Conservation (phyloP, 2,329 filamentous ascomycete genomes). For the Penicillium hordei region DNA sequence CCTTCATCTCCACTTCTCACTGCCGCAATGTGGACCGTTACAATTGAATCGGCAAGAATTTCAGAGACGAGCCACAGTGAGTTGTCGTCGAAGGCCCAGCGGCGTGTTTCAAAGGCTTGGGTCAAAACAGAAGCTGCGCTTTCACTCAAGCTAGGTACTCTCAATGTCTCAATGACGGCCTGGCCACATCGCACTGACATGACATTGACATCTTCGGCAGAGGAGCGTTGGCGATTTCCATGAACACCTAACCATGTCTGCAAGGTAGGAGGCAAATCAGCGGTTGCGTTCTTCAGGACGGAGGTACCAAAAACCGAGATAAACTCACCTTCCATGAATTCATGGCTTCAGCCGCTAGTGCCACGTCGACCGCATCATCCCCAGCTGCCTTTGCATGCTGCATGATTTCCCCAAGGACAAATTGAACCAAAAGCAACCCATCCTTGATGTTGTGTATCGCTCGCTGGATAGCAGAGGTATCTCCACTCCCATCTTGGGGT, state of each 20-base stretch:
- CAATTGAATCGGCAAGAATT: conserved; percentile 31
- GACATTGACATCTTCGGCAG: conserved; percentile 10
- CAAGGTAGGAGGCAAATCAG: neutral
- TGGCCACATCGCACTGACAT: conserved; percentile 36
- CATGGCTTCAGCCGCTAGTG: conserved; percentile 36
- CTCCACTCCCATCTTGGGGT: conserved; percentile 15
- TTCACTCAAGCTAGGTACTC: conserved; percentile 20
- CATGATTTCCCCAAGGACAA: conserved; percentile 7
- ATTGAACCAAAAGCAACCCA: conserved; percentile 39
- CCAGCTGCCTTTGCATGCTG: conserved; percentile 30
- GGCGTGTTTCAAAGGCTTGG: conserved; percentile 23
- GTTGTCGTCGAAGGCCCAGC: conserved; percentile 19
- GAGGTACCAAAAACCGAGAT: neutral
- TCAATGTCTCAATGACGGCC: conserved; percentile 33
- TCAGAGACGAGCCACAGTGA: conserved; percentile 10
- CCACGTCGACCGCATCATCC: conserved; percentile 20
- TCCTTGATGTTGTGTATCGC: conserved; percentile 35
- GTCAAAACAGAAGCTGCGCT: conserved; percentile 22
- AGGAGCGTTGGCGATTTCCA: conserved; percentile 20
- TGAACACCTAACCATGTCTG: conserved; percentile 40
- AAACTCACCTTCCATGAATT: conserved; percentile 38
- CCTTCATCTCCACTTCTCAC: conserved; percentile 40
- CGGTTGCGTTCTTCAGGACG: neutral
- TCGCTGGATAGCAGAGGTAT: conserved; percentile 16
- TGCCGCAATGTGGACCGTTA: conserved; percentile 33